Evolutionary conservation across 768 basidiomycete species (phyloP).

Genomic region (Calocybe gangraenosa): DNA sequence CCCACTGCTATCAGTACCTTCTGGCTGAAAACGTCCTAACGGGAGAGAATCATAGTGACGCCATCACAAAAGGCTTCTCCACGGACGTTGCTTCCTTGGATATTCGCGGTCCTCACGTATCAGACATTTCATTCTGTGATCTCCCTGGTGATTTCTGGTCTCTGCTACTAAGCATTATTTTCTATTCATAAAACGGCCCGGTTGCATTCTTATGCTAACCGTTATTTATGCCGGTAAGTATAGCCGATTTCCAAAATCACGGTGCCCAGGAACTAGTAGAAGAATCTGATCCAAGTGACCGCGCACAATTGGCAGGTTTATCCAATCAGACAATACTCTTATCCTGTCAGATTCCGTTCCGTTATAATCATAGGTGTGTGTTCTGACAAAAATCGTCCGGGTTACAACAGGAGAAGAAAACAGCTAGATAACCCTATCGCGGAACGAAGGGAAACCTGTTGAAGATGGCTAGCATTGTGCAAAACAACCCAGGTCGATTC

Average conservation of each 20-base stretch:
- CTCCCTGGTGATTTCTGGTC: conserved; percentile 53
- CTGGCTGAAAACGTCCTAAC: conserved; percentile 31
- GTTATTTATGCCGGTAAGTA: conserved; percentile 63
- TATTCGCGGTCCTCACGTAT: conserved; percentile 55
- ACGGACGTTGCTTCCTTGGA: conserved; percentile 52
- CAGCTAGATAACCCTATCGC: conserved; percentile 53
- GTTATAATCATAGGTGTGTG: conserved; percentile 41
- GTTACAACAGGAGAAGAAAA: conserved; percentile 52
- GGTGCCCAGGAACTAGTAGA: conserved; percentile 67
- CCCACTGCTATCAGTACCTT: conserved; percentile 29
- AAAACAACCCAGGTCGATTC: conserved; percentile 48
- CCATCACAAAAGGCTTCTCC: conserved; percentile 38
- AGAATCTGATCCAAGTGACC: conserved; percentile 50
- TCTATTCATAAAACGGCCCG: conserved; percentile 56
- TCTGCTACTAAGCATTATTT: too few species aligned
- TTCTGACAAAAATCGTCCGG: conserved; percentile 72
- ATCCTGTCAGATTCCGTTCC: conserved; percentile 3
- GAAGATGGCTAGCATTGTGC: conserved; percentile 61
- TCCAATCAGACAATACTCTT: too few species aligned
- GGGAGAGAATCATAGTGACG: conserved; percentile 28
- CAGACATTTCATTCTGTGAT: conserved; percentile 63
- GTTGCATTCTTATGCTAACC: conserved; percentile 58
- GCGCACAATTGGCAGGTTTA: conserved; percentile 58
- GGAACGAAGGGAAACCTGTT: conserved; percentile 47
- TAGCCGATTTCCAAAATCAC: conserved; percentile 81